Conservation (phyloP, 495 filamentous ascomycete genomes). For the Amphirosellinia nigrospora region DNA sequence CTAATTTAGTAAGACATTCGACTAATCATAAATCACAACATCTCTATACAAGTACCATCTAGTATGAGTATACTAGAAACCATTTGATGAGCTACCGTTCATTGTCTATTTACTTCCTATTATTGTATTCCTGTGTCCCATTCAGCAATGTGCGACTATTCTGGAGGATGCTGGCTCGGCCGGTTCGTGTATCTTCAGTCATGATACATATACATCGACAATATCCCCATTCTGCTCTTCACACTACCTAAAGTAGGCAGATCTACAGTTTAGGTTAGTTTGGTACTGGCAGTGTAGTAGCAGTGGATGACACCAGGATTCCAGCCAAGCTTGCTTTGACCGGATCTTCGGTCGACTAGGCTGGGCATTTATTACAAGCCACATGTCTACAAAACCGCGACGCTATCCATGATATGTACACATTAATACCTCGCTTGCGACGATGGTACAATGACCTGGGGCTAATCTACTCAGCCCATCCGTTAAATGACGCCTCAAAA, state of each 20-base stretch:
- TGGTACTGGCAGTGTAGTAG: no score
- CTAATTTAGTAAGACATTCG: neutral
- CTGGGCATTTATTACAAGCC: neutral
- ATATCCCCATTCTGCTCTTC: neutral
- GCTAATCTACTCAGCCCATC: neutral
- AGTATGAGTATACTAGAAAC: neutral
- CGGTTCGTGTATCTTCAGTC: neutral
- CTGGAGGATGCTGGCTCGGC: neutral
- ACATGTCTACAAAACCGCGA: neutral
- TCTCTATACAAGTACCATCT: neutral
- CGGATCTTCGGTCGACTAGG: slow-evolving; percentile 10
- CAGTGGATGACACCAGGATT: neutral
- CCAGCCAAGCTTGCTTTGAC: slow-evolving; percentile 2
- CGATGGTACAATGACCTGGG: neutral
- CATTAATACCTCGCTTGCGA: neutral
- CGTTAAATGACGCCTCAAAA: slow-evolving; percentile 2
- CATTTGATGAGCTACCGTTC: neutral
- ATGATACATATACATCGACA: neutral
- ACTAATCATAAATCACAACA: neutral
- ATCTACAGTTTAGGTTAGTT: no score
- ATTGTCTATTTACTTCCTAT: neutral
- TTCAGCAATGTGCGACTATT: neutral
- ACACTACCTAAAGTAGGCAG: neutral
- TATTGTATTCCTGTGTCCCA: neutral
- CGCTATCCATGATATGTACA: neutral